A percentile compares a stretch with the other conserved stretches of the same genome.
Conservation (phyloP, 768 basidiomycete genomes). For the Rhodotorula babjevae region DNA sequence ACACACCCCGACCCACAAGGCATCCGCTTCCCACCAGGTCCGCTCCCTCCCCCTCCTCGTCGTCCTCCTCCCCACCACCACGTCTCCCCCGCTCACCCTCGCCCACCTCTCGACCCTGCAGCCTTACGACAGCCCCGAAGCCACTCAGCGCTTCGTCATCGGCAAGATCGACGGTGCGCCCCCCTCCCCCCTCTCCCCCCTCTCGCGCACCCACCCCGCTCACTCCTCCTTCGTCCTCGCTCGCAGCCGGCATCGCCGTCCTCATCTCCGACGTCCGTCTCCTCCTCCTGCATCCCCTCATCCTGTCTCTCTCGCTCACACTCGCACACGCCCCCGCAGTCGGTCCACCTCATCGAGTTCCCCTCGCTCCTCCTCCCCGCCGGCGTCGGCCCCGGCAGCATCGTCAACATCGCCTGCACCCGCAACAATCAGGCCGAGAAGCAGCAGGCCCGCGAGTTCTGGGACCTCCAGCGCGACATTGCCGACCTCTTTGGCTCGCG, state of each 20-base stretch:
- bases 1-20: neutral
- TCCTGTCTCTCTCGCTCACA: too few species aligned
- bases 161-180: constrained; percentile 37
- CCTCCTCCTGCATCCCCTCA: neutral
- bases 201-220: neutral
- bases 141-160: constrained; percentile 26
- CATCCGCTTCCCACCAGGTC: neutral
- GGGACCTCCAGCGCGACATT: constrained; percentile 76
- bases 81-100: neutral
- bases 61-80: neutral
- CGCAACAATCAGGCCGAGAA: constrained; percentile 75
- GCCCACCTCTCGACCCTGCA: neutral
- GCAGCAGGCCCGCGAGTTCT: constrained; percentile 73
- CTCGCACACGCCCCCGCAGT: constrained; percentile 48
- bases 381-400: constrained; percentile 85
- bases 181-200: neutral
- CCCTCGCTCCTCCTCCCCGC: constrained; percentile 91
- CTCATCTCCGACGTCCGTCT: constrained; percentile 40
- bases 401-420: constrained; percentile 92
- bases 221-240: neutral
- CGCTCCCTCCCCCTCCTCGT: neutral
- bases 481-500: constrained; percentile 64
- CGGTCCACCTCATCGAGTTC: constrained; percentile 97
- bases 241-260: constrained; percentile 42
- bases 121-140: constrained; percentile 5